These are phyloP conservation scores for Globisporangium middletonii DNA, from an alignment of 352 stramenopile species.

Conservation along the genomic window DNA sequence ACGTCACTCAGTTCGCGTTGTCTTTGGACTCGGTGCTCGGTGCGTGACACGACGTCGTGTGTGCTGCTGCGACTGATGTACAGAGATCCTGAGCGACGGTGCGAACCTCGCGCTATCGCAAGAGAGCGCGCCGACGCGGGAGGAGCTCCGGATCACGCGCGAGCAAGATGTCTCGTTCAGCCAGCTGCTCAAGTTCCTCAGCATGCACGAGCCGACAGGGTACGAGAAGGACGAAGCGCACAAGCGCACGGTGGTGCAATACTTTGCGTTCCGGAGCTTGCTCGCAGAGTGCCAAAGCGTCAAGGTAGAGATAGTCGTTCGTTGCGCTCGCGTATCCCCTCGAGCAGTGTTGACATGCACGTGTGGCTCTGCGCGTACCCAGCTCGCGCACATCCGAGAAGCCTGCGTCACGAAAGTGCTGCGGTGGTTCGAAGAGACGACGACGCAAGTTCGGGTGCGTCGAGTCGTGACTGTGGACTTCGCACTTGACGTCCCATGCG, in stretches of 20 bases:
- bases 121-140: slow-evolving; percentile 21
- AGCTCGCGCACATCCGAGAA: slow-evolving; percentile 42
- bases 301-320: slow-evolving; percentile 27
- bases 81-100: slow-evolving; percentile 54
- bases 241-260: slow-evolving; percentile 44
- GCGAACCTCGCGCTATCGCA: slow-evolving; percentile 20
- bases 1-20: not conserved
- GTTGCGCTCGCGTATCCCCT: not conserved
- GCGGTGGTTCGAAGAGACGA: slow-evolving; percentile 53
- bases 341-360: not conserved
- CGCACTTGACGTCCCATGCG: too few species aligned
- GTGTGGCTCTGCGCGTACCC: slow-evolving; percentile 4
- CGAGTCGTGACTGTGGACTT: not conserved
- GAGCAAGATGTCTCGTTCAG: slow-evolving; percentile 39
- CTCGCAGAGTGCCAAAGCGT: slow-evolving; percentile 40
- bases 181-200: slow-evolving; percentile 45
- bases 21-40: not conserved
- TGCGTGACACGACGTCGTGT: not conserved
- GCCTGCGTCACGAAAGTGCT: slow-evolving; percentile 43
- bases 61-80: not conserved
- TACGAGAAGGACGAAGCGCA: slow-evolving; percentile 46
- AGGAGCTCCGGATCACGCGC: slow-evolving; percentile 26
- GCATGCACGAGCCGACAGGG: slow-evolving; percentile 49
- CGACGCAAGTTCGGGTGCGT: slow-evolving; percentile 17
- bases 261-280: slow-evolving; percentile 47